Conservation (phyloP, 306 rosid genomes). For the Crotalaria pallida region DNA sequence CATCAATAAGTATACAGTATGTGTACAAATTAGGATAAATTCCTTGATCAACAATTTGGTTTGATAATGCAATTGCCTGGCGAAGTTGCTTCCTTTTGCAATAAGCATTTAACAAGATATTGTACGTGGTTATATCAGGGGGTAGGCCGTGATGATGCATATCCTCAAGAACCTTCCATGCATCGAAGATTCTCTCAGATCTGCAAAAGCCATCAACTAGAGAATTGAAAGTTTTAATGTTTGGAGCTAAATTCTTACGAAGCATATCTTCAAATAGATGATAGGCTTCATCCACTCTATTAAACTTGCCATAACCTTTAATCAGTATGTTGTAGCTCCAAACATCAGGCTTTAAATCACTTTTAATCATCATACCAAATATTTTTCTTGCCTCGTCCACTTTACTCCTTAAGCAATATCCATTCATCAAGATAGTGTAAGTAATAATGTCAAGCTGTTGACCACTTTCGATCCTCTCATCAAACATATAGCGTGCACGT, state of each 20-base stretch:
- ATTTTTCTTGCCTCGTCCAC: slow-evolving; percentile 1
- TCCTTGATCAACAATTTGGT: background rate
- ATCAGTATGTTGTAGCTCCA: slow-evolving; percentile 15
- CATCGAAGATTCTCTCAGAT: background rate
- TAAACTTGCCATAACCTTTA: slow-evolving; percentile 5
- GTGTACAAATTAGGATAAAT: background rate
- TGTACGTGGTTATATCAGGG: no score
- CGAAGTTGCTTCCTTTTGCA: background rate
- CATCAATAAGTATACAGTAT: slow-evolving; percentile 3
- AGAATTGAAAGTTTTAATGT: background rate
- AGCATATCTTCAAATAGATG: background rate
- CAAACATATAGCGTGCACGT: no score
- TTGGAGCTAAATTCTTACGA: background rate
- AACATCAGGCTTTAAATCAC: background rate
- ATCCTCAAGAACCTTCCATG: background rate
- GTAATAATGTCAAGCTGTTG: no score
- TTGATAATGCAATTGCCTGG: background rate
- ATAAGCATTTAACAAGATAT: no score
- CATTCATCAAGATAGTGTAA: no score
- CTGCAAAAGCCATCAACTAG: slow-evolving; percentile 4
- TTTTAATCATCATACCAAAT: slow-evolving; percentile 1
- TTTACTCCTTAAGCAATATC: no score
- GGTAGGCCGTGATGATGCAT: background rate
- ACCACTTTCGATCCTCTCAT: no score
- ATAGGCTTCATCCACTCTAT: background rate